Conservation (phyloP, 441 rosid genomes). For the Pelargonium myrrhifolium region DNA sequence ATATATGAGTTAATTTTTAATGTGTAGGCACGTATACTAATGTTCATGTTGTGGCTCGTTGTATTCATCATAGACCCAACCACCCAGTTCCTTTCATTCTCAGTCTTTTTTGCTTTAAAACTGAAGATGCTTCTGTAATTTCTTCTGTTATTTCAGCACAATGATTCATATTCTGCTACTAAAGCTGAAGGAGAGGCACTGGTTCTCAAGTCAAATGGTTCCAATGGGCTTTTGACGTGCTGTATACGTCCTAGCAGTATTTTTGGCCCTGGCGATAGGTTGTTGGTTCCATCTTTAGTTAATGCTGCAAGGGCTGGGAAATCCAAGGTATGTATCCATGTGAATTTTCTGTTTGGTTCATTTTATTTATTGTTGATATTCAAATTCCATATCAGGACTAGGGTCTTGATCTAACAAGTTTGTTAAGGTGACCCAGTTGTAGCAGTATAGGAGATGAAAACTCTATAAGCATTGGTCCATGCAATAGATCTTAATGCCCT, state of each 20-base stretch:
- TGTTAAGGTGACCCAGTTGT: too few species aligned
- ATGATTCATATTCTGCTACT: conserved; percentile 81
- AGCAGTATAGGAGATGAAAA: too few species aligned
- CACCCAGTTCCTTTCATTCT: background rate
- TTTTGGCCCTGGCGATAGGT: conserved; percentile 88
- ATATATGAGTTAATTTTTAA: too few species aligned
- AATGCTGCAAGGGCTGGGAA: conserved; percentile 86
- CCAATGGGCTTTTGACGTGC: conserved; percentile 71
- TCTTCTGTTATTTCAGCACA: conserved; percentile 45
- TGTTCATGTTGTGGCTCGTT: too few species aligned
- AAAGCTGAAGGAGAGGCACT: conserved; percentile 81
- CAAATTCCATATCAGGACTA: background rate
- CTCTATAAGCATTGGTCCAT: too few species aligned
- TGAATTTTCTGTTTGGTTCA: background rate
- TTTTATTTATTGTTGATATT: too few species aligned
- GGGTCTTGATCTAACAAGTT: background rate
- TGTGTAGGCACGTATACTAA: too few species aligned
- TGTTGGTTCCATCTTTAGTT: conserved; percentile 75
- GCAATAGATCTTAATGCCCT: too few species aligned
- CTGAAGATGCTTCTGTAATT: background rate
- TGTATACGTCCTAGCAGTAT: conserved; percentile 90
- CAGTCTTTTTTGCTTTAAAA: background rate
- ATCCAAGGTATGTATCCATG: conserved; percentile 50
- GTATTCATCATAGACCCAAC: too few species aligned
- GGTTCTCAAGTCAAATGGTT: conserved; percentile 62